phyloP scores from a whole-genome alignment of 495 filamentous ascomycete species.

The Annulohypoxylon stygium region DNA sequence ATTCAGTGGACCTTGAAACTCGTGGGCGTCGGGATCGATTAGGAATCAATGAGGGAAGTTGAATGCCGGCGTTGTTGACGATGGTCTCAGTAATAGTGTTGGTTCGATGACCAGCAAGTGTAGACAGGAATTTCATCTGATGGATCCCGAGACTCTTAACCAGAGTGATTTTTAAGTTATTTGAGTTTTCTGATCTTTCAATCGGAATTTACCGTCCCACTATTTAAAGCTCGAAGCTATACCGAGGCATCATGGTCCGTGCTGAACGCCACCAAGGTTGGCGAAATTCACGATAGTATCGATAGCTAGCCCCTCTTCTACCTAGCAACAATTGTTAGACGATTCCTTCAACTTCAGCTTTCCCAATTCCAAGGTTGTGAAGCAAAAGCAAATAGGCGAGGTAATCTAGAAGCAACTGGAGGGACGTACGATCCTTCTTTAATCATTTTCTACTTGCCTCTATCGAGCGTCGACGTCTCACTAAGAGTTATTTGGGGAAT shows the following conservation, averaged over 20 bases:
- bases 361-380: neutral
- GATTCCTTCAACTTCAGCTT: neutral
- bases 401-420: neutral
- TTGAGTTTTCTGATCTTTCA: neutral
- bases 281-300: neutral
- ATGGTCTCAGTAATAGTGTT: neutral
- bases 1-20: neutral
- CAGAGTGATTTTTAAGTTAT: neutral
- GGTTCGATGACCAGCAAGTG: too few relatives aligned
- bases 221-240: neutral
- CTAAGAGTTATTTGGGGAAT: neutral
- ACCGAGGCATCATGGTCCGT: neutral
- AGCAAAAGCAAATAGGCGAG: neutral
- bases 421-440: neutral
- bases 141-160: neutral
- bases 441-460: constrained; percentile 2
- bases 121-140: too few relatives aligned
- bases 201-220: neutral
- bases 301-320: neutral
- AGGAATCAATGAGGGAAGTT: neutral
- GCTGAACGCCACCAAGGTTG: neutral
- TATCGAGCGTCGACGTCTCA: neutral
- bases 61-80: neutral
- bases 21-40: neutral
- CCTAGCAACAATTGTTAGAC: neutral